A percentile compares a stretch with the other conserved stretches of the same genome.
Conservation (phyloP, 2,329 filamentous ascomycete species). For the Aspergillus felis region DNA sequence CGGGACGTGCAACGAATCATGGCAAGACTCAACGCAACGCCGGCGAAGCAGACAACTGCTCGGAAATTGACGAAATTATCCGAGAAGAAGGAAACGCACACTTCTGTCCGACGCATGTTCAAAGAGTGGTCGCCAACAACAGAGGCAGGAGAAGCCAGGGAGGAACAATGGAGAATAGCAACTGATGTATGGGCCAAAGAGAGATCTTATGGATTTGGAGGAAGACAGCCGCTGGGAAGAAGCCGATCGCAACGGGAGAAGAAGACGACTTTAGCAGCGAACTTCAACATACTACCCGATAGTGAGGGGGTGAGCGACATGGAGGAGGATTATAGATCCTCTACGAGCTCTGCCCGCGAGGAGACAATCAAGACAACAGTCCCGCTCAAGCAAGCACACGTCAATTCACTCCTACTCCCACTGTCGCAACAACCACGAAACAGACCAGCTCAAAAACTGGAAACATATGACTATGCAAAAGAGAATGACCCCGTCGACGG, state of each 20-base stretch:
- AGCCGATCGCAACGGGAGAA: slow-evolving; percentile 17
- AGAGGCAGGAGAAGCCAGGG: background rate
- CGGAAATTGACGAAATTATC: background rate
- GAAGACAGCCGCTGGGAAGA: slow-evolving; percentile 7
- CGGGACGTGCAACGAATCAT: background rate
- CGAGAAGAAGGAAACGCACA: background rate
- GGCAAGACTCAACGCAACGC: slow-evolving; percentile 13
- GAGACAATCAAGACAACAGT: slow-evolving; percentile 15
- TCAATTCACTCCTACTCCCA: slow-evolving; percentile 33
- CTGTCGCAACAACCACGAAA: slow-evolving; percentile 20
- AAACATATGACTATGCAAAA: slow-evolving; percentile 31
- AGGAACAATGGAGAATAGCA: slow-evolving; percentile 9
- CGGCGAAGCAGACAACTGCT: background rate
- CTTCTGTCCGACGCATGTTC: background rate
- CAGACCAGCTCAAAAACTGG: slow-evolving; percentile 22
- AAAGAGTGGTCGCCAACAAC: background rate
- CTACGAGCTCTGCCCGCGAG: slow-evolving; percentile 12
- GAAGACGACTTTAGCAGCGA: slow-evolving; percentile 11
- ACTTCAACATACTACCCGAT: slow-evolving; percentile 32
- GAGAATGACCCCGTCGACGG: slow-evolving; percentile 32
- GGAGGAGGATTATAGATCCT: slow-evolving; percentile 7
- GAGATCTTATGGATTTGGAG: slow-evolving; percentile 3
- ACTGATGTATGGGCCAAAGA: slow-evolving; percentile 6
- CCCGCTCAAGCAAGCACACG: slow-evolving; percentile 27
- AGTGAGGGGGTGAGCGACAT: slow-evolving; percentile 17